A percentile compares a stretch with the other conserved stretches of the same genome.
phyloP scores from a whole-genome alignment of 306 rosid species.

The Prunus mongolica region DNA sequence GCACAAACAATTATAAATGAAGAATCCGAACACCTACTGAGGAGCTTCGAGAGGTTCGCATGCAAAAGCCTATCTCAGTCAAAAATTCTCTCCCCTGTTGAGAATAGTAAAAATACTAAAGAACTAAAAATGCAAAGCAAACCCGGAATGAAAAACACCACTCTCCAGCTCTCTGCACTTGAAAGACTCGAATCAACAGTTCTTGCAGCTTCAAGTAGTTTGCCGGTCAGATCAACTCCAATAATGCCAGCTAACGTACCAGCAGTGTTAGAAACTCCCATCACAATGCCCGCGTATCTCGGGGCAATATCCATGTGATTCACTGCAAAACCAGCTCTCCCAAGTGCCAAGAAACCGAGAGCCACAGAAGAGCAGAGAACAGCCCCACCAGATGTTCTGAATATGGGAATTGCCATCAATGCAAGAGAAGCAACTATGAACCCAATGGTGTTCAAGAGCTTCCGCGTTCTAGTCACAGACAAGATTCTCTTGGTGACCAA shows the following conservation, averaged over 20 bases:
- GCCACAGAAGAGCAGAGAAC: slow-evolving; percentile 92
- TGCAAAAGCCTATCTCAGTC: slow-evolving; percentile 45
- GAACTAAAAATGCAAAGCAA: slow-evolving; percentile 80
- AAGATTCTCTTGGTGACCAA: slow-evolving; percentile 66
- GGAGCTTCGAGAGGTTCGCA: neutral
- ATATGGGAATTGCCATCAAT: slow-evolving; percentile 63
- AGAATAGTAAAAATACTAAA: slow-evolving; percentile 60
- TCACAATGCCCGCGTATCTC: slow-evolving; percentile 89
- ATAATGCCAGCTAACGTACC: slow-evolving; percentile 94
- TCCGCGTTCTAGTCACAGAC: slow-evolving; percentile 77
- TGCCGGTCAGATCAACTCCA: slow-evolving; percentile 87
- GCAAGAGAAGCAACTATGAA: slow-evolving; percentile 85
- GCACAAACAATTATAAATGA: neutral
- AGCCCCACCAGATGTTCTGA: slow-evolving; percentile 87
- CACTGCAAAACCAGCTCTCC: slow-evolving; percentile 96
- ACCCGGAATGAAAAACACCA: slow-evolving; percentile 81
- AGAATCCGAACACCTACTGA: neutral
- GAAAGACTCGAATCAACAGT: slow-evolving; percentile 69
- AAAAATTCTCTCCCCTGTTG: slow-evolving; percentile 94
- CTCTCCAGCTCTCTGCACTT: slow-evolving; percentile 81
- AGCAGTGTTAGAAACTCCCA: slow-evolving; percentile 97
- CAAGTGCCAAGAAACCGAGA: slow-evolving; percentile 94
- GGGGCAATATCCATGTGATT: slow-evolving; percentile 98
- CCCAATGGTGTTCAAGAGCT: slow-evolving; percentile 77
- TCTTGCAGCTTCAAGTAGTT: slow-evolving; percentile 83